Percentiles rank a stretch among this genome's conserved stretches.
phyloP scores from a whole-genome alignment of 2,329 filamentous ascomycete genomes.

The Pseudovirgaria hyperparasitica region DNA sequence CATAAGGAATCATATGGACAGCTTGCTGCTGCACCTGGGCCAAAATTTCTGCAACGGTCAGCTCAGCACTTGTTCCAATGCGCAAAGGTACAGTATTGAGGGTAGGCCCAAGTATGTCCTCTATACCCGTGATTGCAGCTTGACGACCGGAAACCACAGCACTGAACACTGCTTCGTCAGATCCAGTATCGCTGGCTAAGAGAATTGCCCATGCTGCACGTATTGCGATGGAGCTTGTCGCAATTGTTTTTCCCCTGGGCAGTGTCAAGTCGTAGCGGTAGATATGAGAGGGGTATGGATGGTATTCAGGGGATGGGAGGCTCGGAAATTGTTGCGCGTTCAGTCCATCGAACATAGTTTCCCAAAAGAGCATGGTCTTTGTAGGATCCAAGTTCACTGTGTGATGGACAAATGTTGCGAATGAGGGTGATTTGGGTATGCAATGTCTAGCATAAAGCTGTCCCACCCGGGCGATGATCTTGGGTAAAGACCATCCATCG shows the following conservation, averaged over 20 bases:
- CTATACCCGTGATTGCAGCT: conserved; percentile 20
- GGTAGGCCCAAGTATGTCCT: conserved; percentile 27
- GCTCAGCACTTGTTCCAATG: conserved; percentile 6
- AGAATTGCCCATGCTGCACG: conserved; percentile 20
- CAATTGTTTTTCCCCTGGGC: conserved; percentile 4
- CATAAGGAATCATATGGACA: conserved; percentile 13
- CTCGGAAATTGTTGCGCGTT: no score
- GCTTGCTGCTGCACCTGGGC: conserved; percentile 7
- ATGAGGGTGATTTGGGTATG: no score
- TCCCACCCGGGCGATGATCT: conserved; percentile 21
- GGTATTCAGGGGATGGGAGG: neutral
- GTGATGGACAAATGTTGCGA: no score
- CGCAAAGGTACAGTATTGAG: conserved; percentile 26
- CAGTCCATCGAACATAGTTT: no score
- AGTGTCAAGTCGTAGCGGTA: neutral
- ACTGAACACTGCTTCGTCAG: conserved; percentile 25
- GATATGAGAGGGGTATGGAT: neutral
- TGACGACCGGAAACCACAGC: conserved; percentile 24
- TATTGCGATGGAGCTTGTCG: conserved; percentile 9
- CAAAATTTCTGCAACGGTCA: conserved; percentile 7
- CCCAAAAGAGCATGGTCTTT: no score
- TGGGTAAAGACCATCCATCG: conserved; percentile 33
- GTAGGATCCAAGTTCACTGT: no score
- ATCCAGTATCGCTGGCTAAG: conserved; percentile 10
- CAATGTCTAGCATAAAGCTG: no score